Base-by-base conservation (phyloP, 768 basidiomycete species). In the Russula virescens region DNA sequence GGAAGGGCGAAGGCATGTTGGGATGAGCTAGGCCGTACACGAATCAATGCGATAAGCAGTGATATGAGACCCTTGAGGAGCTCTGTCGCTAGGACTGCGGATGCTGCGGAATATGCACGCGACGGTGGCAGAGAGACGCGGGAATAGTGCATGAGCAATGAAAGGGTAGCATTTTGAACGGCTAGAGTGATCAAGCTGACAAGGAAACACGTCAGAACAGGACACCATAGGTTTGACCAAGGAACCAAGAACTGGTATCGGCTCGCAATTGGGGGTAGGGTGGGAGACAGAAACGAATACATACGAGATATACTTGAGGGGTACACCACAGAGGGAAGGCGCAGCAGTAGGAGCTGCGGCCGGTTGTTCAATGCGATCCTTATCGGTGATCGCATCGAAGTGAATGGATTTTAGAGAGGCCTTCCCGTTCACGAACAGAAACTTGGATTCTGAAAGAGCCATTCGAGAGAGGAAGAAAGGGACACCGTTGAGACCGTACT, bases 61-160 rank as follows among this genome's bases (percentile, higher is more conserved):
- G 95, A 97, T 68, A 98, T 94, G 49, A 81, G 76, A 57, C 93
- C 91, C 74, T 98, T 98, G 67, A 98, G 79, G 50, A 98, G 82
- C 75, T 98, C 96, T 76, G 91, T 95, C 76, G 97, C 81, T 40
- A 98, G 82, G 31, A 98, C 95, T 53, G 95, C 95, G 7, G 91
- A 85, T 14, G 93, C 92, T n/a, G 96, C 90, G 40, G 91, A 95
- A 74, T 98, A 98, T 2, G 86, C 80, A 58, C 82, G 80, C 58
- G 86, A 84, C 0, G 89, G 83, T 2, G 90, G 79, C 19, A 85
- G 83, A 11, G 89, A 87, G 56, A 91, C 87, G 66, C 94, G 86
- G 43, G 96, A 97, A 75, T 96, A 91, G 78, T 97, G 94, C 91
- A 98, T 95, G 73, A 98, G 88, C 73, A 98, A 84, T 38, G 93